Evolutionary conservation across 2,329 filamentous ascomycete species (phyloP).

Genomic region (Penicillium sp.): DNA sequence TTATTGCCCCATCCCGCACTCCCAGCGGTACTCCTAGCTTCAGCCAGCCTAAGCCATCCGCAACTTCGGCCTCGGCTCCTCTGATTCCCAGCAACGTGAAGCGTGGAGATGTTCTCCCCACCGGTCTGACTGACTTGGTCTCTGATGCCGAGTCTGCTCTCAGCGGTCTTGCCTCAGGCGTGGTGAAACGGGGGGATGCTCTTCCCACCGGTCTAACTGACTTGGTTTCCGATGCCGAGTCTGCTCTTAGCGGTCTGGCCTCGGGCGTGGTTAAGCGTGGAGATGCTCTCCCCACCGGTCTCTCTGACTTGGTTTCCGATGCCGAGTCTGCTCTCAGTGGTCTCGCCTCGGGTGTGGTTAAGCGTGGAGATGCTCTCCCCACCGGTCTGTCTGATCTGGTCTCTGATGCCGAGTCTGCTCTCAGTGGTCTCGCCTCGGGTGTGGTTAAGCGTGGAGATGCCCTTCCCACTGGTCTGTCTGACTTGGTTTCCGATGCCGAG

Average conservation of each 20-base stretch:
- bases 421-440: conserved; percentile 1
- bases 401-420: conserved; percentile 11
- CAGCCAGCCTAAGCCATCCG: conserved; percentile 2
- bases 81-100: conserved; percentile 2
- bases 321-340: conserved; percentile 7
- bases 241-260: conserved; percentile 4
- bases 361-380: conserved; percentile 11
- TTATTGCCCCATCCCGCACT: conserved; percentile 2
- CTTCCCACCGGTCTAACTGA: conserved; percentile 1
- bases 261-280: conserved; percentile 8
- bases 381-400: conserved; percentile 8
- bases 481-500: conserved; percentile 9
- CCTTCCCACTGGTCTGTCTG: conserved; percentile 7
- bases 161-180: conserved; percentile 4
- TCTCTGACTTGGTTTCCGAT: conserved; percentile 2
- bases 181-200: conserved; percentile 7
- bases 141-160: conserved; percentile 11
- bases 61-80: neutral
- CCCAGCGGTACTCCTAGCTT: conserved; percentile 1
- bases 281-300: conserved; percentile 3
- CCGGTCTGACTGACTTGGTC: neutral
- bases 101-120: conserved; percentile 9
- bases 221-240: conserved; percentile 9
- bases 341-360: conserved; percentile 1
- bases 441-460: conserved; percentile 8